Conservation (phyloP, 179 eudicot species). For the Corrigiola litoralis region DNA sequence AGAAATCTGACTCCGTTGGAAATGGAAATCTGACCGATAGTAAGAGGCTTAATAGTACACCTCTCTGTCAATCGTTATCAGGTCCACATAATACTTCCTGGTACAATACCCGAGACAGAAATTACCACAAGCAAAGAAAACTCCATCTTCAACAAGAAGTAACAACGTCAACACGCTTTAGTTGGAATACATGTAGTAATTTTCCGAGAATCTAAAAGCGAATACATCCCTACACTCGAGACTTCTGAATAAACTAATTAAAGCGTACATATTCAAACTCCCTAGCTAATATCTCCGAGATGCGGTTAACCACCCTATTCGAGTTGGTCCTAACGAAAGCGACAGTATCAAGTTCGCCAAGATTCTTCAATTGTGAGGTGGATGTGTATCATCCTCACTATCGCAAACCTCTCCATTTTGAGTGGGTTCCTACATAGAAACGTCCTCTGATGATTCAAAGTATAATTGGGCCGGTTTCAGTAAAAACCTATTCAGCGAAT, state of each 20-base stretch:
- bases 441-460: slow-evolving; percentile 38
- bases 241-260: not conserved
- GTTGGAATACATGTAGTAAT: slow-evolving; percentile 11
- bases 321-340: slow-evolving; percentile 33
- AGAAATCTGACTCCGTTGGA: too few species aligned
- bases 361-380: slow-evolving; percentile 26
- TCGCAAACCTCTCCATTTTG: slow-evolving; percentile 33
- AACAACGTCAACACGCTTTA: slow-evolving; percentile 9
- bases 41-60: not conserved
- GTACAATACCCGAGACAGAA: slow-evolving; percentile 1
- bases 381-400: slow-evolving; percentile 28
- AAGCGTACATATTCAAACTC: slow-evolving; percentile 13
- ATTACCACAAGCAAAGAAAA: not conserved
- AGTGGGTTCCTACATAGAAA: slow-evolving; percentile 65
- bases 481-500: slow-evolving; percentile 26
- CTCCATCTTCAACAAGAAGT: slow-evolving; percentile 6
- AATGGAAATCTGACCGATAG: too few species aligned
- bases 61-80: not conserved
- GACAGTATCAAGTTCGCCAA: slow-evolving; percentile 1
- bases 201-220: slow-evolving; percentile 12
- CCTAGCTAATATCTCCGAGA: slow-evolving; percentile 22
- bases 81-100: not conserved
- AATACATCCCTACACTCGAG: slow-evolving; percentile 19
- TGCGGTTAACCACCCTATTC: slow-evolving; percentile 24
- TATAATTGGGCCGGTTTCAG: slow-evolving; percentile 11